Percentiles rank a stretch among this genome's conserved stretches.
Evolutionary conservation across 495 filamentous ascomycete genomes (phyloP).

Genomic region (Hyaloscypha finlandica): DNA sequence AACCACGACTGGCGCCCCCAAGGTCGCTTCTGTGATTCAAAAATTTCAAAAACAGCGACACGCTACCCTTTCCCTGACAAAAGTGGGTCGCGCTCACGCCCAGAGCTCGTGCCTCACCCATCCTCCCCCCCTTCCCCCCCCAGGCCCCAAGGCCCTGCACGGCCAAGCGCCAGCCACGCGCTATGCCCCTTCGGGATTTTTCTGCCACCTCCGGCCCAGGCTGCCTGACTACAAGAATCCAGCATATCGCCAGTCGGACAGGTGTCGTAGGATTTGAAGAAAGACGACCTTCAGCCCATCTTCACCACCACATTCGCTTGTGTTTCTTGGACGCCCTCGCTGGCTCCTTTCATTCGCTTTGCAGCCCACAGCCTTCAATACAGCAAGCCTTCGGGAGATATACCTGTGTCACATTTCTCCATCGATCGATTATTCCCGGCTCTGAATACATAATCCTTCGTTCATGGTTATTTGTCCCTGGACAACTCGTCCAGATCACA

Average conservation of each 20-base stretch:
- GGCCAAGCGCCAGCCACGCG: constrained; percentile 23
- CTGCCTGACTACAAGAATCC: constrained; percentile 27
- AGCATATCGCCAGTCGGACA: constrained; percentile 17
- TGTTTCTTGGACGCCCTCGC: constrained; percentile 58
- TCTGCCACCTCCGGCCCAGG: constrained; percentile 24
- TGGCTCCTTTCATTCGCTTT: constrained; percentile 65
- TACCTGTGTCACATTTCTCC: constrained; percentile 12
- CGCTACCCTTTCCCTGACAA: not conserved
- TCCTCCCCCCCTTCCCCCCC: not conserved
- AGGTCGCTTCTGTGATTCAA: not conserved
- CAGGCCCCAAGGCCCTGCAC: not conserved
- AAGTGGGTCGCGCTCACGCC: not conserved
- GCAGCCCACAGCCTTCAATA: constrained; percentile 25
- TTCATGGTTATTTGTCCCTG: constrained; percentile 26
- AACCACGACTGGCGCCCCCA: not conserved
- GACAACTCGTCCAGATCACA: not conserved
- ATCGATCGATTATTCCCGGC: constrained; percentile 11
- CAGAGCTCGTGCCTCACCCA: constrained; percentile 2
- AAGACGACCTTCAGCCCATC: constrained; percentile 16
- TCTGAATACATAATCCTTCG: not conserved
- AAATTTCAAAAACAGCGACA: not conserved
- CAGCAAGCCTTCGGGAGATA: constrained; percentile 29
- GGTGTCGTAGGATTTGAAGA: constrained; percentile 28
- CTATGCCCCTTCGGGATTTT: constrained; percentile 18
- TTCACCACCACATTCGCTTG: constrained; percentile 31